These are phyloP conservation scores for Rachicladosporium sp. DNA, from an alignment of 2,329 filamentous ascomycete species.

Conservation along the genomic window DNA sequence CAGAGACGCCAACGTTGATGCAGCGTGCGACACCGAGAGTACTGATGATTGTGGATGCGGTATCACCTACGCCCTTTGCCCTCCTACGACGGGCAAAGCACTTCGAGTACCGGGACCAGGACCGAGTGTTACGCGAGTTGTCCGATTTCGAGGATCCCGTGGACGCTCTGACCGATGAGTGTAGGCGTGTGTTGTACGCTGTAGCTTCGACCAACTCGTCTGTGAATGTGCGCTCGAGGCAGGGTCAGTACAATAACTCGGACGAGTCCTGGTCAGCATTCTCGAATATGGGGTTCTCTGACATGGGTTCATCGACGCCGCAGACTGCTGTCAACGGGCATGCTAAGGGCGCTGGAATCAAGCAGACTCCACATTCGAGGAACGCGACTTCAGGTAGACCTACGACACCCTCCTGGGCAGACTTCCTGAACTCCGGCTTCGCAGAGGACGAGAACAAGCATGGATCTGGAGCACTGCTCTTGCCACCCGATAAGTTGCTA, in stretches of 20 bases:
- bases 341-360: constrained; percentile 41
- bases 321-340: constrained; percentile 13
- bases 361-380: constrained; percentile 51
- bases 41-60: constrained; percentile 89
- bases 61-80: constrained; percentile 89
- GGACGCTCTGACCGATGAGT: constrained; percentile 82
- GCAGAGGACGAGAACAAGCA: constrained; percentile 43
- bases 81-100: constrained; percentile 82
- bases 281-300: constrained; percentile 85
- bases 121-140: constrained; percentile 72
- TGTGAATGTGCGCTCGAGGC: constrained; percentile 34
- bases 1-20: constrained; percentile 62
- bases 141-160: constrained; percentile 83
- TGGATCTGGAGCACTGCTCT: constrained; percentile 46
- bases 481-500: constrained; percentile 85
- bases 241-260: constrained; percentile 26
- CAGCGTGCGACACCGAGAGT: constrained; percentile 76
- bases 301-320: constrained; percentile 37
- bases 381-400: constrained; percentile 61
- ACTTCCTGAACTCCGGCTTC: constrained; percentile 91
- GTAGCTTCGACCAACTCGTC: constrained; percentile 86
- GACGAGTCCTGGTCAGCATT: constrained; percentile 96
- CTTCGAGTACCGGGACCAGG: constrained; percentile 87
- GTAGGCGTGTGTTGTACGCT: constrained; percentile 73
- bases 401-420: constrained; percentile 95